phyloP scores from a whole-genome alignment of 2,329 filamentous ascomycete species.

The Colletotrichum magnum region DNA sequence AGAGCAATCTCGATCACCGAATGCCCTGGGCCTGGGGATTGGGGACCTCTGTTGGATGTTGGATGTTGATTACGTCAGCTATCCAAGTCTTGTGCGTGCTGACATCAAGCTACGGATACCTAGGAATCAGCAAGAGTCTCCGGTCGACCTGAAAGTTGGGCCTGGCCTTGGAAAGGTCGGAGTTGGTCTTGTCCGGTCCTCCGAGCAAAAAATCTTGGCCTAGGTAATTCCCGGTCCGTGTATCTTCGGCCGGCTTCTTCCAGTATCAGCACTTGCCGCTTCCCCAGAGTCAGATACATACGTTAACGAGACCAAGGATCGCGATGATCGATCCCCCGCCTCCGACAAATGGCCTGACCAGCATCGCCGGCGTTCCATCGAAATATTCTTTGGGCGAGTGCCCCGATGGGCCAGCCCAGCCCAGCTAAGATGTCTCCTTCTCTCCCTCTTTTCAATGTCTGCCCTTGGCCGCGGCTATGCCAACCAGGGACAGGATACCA shows the following conservation, averaged over 20 bases:
- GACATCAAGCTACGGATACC: too few species aligned
- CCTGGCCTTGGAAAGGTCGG: too few species aligned
- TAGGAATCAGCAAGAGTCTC: too few species aligned
- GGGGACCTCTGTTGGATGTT: too few species aligned
- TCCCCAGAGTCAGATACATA: neutral
- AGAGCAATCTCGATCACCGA: neutral
- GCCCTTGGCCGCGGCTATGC: neutral
- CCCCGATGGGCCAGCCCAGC: slow-evolving; percentile 24
- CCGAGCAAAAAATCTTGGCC: too few species aligned
- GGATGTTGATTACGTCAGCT: too few species aligned
- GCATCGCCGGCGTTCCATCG: slow-evolving; percentile 14
- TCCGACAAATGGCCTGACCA: neutral
- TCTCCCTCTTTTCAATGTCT: neutral
- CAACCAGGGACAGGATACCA: slow-evolving; percentile 7
- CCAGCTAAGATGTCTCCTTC: neutral
- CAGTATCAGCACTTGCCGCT: neutral
- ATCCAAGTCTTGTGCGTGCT: too few species aligned
- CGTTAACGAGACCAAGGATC: neutral
- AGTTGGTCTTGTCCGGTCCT: too few species aligned
- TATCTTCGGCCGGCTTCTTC: neutral
- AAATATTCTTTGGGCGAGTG: slow-evolving; percentile 8
- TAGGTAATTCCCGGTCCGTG: neutral
- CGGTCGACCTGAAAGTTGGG: too few species aligned
- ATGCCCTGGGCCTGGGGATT: neutral
- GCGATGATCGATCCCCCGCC: neutral